Evolutionary conservation across 306 rosid genomes (phyloP).

Genomic region (Senna tora): DNA sequence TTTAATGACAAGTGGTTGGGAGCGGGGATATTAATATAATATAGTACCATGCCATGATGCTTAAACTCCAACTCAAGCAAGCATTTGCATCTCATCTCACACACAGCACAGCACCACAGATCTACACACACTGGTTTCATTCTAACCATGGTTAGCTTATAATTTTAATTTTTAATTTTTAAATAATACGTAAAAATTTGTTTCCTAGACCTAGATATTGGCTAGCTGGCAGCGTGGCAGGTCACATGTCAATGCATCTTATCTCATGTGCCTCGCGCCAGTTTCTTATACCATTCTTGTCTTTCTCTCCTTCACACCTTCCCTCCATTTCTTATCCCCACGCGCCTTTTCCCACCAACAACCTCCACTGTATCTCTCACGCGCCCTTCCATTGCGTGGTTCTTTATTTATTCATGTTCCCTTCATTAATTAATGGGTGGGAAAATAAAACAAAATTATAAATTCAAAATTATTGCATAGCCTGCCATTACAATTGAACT

Average conservation of each 20-base stretch:
- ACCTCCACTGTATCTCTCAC: constrained; percentile 14
- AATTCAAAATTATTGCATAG: background rate
- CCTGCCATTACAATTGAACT: background rate
- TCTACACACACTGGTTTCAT: background rate
- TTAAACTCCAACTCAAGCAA: constrained; percentile 51
- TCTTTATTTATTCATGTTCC: background rate
- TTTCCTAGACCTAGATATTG: constrained; percentile 24
- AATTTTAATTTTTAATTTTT: background rate
- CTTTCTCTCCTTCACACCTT: no score
- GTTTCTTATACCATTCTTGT: constrained; percentile 41
- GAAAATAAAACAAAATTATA: background rate
- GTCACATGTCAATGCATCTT: constrained; percentile 49
- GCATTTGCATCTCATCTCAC: background rate
- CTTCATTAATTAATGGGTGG: background rate
- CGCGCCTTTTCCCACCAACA: constrained; percentile 31
- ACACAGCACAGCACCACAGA: no score
- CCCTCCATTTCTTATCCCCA: constrained; percentile 27
- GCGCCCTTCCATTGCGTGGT: background rate
- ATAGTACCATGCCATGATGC: constrained; percentile 21
- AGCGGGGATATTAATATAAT: background rate
- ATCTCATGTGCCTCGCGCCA: constrained; percentile 46
- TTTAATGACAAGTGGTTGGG: constrained; percentile 28
- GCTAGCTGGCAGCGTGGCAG: constrained; percentile 49
- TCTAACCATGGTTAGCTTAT: constrained; percentile 16
- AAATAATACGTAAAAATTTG: background rate